Evolutionary conservation across 1,139 yeast species (phyloP).

Genomic region (Candida sanyaensis): DNA sequence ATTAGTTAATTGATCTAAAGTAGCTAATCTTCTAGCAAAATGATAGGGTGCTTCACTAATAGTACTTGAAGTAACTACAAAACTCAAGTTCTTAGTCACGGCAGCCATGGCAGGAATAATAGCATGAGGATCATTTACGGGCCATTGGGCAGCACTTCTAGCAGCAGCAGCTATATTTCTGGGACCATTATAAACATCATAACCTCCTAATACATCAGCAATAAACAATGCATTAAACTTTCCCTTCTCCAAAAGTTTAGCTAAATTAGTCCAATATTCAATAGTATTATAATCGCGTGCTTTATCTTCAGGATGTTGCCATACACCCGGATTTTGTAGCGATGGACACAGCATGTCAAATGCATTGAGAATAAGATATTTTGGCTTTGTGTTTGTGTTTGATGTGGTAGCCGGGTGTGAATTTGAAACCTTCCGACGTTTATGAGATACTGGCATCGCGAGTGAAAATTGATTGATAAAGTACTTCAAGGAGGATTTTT

Average conservation of each 20-base stretch:
- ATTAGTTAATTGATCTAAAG: conserved; percentile 40
- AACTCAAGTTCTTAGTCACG: conserved; percentile 36
- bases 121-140: conserved; percentile 37
- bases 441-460: neutral
- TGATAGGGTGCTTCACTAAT: conserved; percentile 46
- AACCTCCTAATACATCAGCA: conserved; percentile 48
- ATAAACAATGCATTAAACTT: conserved; percentile 44
- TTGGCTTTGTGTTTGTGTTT: neutral
- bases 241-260: conserved; percentile 44
- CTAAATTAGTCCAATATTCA: conserved; percentile 47
- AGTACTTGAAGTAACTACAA: conserved; percentile 43
- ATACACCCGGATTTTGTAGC: conserved; percentile 36
- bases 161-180: conserved; percentile 35
- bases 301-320: conserved; percentile 44
- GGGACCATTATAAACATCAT: conserved; percentile 43
- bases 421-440: neutral
- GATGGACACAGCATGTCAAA: conserved; percentile 40
- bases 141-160: conserved; percentile 41
- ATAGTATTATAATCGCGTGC: conserved; percentile 34
- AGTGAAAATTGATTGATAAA: neutral
- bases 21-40: conserved; percentile 41
- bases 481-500: no score
- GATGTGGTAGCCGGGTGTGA: neutral
- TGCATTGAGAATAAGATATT: conserved; percentile 31
- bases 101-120: conserved; percentile 42